These are phyloP conservation scores for Trichoderma arundinaceum DNA, from an alignment of 2,329 filamentous ascomycete species.

Conservation along the genomic window DNA sequence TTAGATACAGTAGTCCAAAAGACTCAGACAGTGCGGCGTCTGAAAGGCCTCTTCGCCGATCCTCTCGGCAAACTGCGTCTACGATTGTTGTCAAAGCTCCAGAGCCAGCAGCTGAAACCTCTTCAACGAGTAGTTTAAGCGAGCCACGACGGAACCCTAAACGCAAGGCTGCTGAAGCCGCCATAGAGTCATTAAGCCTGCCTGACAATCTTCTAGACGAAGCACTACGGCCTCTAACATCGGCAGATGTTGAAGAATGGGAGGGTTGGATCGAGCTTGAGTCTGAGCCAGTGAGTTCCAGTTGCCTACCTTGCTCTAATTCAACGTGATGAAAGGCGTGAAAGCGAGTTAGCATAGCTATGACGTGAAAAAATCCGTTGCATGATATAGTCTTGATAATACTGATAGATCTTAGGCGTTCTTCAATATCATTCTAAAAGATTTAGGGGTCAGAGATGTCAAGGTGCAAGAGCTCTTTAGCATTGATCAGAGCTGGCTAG, in stretches of 20 bases:
- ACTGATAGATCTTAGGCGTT: constrained; percentile 62
- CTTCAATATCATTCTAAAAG: constrained; percentile 83
- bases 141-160: constrained; percentile 50
- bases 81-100: neutral
- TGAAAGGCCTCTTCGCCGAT: constrained; percentile 26
- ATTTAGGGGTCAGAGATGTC: constrained; percentile 76
- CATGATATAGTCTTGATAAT: neutral
- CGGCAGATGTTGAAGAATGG: constrained; percentile 65
- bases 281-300: constrained; percentile 76
- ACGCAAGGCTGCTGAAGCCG: constrained; percentile 50
- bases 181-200: constrained; percentile 39
- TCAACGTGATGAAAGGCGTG: too few species aligned
- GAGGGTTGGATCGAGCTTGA: constrained; percentile 83
- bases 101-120: constrained; percentile 12
- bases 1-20: neutral
- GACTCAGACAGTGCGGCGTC: neutral
- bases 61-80: constrained; percentile 7
- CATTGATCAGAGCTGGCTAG: constrained; percentile 69
- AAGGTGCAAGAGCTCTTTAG: constrained; percentile 78
- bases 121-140: constrained; percentile 31
- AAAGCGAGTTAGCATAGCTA: neutral
- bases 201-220: constrained; percentile 53
- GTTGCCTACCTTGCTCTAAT: neutral
- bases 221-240: constrained; percentile 54
- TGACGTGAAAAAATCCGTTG: neutral